phyloP scores from a whole-genome alignment of 495 filamentous ascomycete species.

The Entonaema liquescens region DNA sequence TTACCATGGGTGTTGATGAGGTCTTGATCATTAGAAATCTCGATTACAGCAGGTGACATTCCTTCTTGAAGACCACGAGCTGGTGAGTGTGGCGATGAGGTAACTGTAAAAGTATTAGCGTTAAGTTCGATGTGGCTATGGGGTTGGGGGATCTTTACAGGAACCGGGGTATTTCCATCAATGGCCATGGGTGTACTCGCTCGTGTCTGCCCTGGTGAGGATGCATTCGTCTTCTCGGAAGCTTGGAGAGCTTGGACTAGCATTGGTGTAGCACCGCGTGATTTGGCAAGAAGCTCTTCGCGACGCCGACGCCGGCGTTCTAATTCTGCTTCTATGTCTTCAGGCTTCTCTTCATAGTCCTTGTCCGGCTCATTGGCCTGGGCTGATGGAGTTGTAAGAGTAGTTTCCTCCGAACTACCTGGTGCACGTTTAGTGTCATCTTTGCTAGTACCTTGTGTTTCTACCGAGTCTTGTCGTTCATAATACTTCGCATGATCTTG shows the following conservation, averaged over 20 bases:
- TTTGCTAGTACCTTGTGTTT: slow-evolving; percentile 56
- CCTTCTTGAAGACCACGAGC: slow-evolving; percentile 46
- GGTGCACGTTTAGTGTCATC: slow-evolving; percentile 70
- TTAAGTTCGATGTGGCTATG: not conserved
- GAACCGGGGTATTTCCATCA: slow-evolving; percentile 55
- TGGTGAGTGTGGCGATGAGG: slow-evolving; percentile 51
- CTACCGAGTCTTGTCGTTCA: slow-evolving; percentile 43
- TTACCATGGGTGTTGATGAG: slow-evolving; percentile 67
- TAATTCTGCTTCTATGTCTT: slow-evolving; percentile 82
- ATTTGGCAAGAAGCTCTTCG: slow-evolving; percentile 88
- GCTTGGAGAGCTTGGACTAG: slow-evolving; percentile 79
- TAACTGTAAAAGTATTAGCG: slow-evolving; percentile 40
- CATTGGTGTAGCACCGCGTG: slow-evolving; percentile 75
- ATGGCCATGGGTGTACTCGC: slow-evolving; percentile 51
- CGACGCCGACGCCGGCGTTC: slow-evolving; percentile 87
- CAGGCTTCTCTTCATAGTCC: slow-evolving; percentile 58
- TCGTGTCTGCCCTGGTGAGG: slow-evolving; percentile 61
- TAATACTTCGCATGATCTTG: slow-evolving; percentile 39
- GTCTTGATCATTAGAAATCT: slow-evolving; percentile 66
- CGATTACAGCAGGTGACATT: slow-evolving; percentile 54
- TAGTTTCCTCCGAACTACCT: slow-evolving; percentile 64
- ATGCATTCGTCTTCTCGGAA: slow-evolving; percentile 63
- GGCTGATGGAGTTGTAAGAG: slow-evolving; percentile 19
- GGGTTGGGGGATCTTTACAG: slow-evolving; percentile 40
- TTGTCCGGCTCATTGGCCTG: slow-evolving; percentile 43